Base-by-base conservation (phyloP, 2,329 filamentous ascomycete species). In the Hymenoscyphus occultus region DNA sequence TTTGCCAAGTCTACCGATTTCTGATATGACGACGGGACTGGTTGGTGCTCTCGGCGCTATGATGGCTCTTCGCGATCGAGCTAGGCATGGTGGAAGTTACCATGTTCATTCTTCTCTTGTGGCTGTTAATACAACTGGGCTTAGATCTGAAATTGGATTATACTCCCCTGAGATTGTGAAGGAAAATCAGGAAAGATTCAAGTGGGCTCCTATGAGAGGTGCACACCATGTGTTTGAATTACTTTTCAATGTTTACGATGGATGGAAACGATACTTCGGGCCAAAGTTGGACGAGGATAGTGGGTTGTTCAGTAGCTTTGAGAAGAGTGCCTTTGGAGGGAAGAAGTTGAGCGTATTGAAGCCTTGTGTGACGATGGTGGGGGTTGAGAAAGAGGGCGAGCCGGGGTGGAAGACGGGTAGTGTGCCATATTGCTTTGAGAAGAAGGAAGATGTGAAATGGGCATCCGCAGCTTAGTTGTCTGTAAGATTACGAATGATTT, bases 11-110 rank as follows among this genome's bases (percentile, higher is more conserved):
- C 85, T 86, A 63, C 84, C 84, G 40, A 84, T 85, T 64, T 84
- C 82, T 32, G 84, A 83, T 76, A 90, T 90, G 70, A 87, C 86
- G 60, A 90, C 88, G 0, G 88, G 87, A 32, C 88, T 86, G 70
- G 86, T 90, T 76, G 88, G 87, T 3, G 85, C 85, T 56, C 85
- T 89, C 69, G 85, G 86, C 5, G 86, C 87, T 0, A 74, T 90
- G 57, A 80, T 81, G 1, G 87, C 86, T 0, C 78, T 90, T 13
- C 85, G 86, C 70, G 82, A 84, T 68, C 82, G 88, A 31, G 83
- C 87, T 0, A 85, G 81, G 6, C 73, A 76, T 3, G 88, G 88
- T 28, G 87, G 87, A 1, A 88, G 86, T 0, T 90, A 87, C 79
- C 80, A 86, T 65, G 86, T 86, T 59, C 84, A 83, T 58, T 83